These are phyloP conservation scores for Vitis riparia DNA, from an alignment of 164 flowering plant genomes.

Conservation along the genomic window DNA sequence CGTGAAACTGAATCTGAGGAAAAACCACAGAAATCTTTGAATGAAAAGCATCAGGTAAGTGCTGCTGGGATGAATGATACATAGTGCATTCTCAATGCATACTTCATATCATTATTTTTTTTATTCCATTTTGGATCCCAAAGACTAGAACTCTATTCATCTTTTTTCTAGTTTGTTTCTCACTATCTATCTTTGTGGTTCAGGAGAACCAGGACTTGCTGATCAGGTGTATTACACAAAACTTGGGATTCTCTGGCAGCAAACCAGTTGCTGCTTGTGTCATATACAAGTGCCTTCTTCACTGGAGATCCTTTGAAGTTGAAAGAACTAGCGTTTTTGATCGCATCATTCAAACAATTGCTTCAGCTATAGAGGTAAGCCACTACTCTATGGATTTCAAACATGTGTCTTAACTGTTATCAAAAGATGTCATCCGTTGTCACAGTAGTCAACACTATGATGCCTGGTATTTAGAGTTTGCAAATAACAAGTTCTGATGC, in stretches of 20 bases:
- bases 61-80: neutral
- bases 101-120: neutral
- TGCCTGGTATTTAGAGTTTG: no score
- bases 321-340: conserved; percentile 95
- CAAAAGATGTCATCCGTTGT: no score
- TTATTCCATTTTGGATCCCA: neutral
- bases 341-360: conserved; percentile 88
- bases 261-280: conserved; percentile 91
- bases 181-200: conserved; percentile 10
- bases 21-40: conserved; percentile 87
- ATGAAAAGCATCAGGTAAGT: conserved; percentile 88
- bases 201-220: conserved; percentile 97
- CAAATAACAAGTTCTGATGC: no score
- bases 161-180: neutral
- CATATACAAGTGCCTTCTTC: conserved; percentile 94
- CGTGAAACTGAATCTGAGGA: conserved; percentile 81
- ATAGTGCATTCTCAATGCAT: neutral
- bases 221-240: conserved; percentile 83
- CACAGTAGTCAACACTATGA: no score
- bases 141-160: no score
- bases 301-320: conserved; percentile 99
- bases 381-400: neutral
- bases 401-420: neutral
- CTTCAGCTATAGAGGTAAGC: conserved; percentile 81
- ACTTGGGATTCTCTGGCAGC: conserved; percentile 85